Percentiles rank a stretch among this genome's conserved stretches.
These are phyloP conservation scores for Globisporangium ultimum DNA, from an alignment of 352 stramenopile species.

Conservation along the genomic window DNA sequence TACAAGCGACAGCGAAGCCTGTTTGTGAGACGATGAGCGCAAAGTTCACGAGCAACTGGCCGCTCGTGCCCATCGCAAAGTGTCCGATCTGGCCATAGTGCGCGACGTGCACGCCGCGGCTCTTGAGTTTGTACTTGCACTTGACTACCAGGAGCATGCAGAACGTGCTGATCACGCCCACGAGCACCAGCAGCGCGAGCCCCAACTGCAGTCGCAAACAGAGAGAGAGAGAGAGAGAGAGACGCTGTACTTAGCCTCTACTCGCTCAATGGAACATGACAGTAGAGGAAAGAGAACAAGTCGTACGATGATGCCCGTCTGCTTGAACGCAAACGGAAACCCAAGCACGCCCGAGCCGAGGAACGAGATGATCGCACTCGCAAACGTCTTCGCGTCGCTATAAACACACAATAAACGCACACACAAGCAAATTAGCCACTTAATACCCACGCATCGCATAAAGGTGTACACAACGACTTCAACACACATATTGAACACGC, in stretches of 20 bases:
- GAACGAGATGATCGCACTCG: constrained; percentile 25
- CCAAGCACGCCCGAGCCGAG: constrained; percentile 73
- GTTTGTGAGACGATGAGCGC: constrained; percentile 62
- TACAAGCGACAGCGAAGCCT: constrained; percentile 65
- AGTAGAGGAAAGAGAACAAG: constrained; percentile 16
- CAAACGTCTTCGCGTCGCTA: constrained; percentile 27
- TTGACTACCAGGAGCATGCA: constrained; percentile 30
- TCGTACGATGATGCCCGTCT: constrained; percentile 56
- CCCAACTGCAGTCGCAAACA: constrained; percentile 14
- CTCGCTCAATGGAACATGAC: no score
- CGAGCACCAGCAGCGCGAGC: constrained; percentile 12
- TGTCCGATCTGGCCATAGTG: constrained; percentile 62
- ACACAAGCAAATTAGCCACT: not conserved
- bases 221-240: not conserved
- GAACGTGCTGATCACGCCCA: constrained; percentile 23
- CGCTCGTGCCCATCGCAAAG: constrained; percentile 38
- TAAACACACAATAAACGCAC: not conserved
- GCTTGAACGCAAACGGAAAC: constrained; percentile 75
- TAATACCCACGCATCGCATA: no score
- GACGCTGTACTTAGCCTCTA: no score
- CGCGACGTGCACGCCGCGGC: constrained; percentile 11
- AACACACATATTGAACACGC: no score
- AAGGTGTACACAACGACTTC: no score
- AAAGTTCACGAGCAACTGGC: constrained; percentile 58
- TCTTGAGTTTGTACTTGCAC: constrained; percentile 29